Percentiles rank a stretch among this genome's conserved stretches.
Evolutionary conservation across 2,329 filamentous ascomycete species (phyloP).

Genomic region (Diaporthe australafricana): DNA sequence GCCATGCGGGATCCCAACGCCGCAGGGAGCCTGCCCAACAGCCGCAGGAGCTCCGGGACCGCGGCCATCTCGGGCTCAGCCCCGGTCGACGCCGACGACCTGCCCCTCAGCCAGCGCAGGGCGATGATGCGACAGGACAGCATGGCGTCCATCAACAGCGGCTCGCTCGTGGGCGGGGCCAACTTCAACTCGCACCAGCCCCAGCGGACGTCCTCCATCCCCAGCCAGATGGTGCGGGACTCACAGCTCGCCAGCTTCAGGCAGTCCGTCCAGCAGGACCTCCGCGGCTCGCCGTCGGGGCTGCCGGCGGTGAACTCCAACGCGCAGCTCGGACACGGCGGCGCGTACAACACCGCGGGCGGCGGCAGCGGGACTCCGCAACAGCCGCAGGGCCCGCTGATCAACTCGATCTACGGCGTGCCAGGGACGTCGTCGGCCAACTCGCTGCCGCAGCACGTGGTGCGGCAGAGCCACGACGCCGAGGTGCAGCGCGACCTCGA

Average conservation of each 20-base stretch:
- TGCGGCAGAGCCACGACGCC: slow-evolving; percentile 48
- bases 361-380: slow-evolving; percentile 32
- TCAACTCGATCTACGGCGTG: slow-evolving; percentile 36
- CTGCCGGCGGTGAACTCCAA: slow-evolving; percentile 6
- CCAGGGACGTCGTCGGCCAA: slow-evolving; percentile 35
- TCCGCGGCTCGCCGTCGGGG: slow-evolving; percentile 56
- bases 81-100: slow-evolving; percentile 66
- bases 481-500: slow-evolving; percentile 63
- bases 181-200: slow-evolving; percentile 61
- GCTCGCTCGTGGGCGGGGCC: slow-evolving; percentile 1
- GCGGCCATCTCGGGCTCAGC: neutral
- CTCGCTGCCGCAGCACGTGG: slow-evolving; percentile 38
- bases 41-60: slow-evolving; percentile 20
- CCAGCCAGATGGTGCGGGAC: slow-evolving; percentile 60
- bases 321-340: slow-evolving; percentile 24
- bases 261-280: slow-evolving; percentile 71
- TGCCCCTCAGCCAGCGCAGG: slow-evolving; percentile 77
- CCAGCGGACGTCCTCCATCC: slow-evolving; percentile 57
- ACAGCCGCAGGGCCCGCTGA: slow-evolving; percentile 11
- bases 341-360: slow-evolving; percentile 39
- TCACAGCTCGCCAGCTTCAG: slow-evolving; percentile 75
- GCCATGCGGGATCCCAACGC: slow-evolving; percentile 32
- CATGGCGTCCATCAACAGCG: slow-evolving; percentile 43
- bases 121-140: slow-evolving; percentile 69
- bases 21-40: slow-evolving; percentile 21